Base-by-base conservation (phyloP, 768 basidiomycete species). In the Clathrus columnatus region DNA sequence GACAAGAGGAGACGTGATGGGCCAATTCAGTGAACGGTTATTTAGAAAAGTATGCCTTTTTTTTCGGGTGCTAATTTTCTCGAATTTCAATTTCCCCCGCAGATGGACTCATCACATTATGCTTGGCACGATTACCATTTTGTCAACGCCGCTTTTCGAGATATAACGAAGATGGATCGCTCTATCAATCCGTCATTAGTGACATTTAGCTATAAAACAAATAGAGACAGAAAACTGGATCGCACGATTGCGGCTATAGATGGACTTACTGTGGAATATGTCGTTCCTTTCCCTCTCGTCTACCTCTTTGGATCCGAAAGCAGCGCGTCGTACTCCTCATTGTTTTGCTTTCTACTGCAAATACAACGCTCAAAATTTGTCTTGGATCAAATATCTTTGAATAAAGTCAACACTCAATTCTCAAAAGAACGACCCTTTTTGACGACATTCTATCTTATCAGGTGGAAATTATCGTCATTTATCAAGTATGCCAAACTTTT, bases 71-170 rank as follows among this genome's bases (percentile, higher is more conserved):
- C 36, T 14, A 8, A 27, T 21, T 10, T 45, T 27, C 20, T 20
- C 23, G n/a, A 7, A 7, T 45, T 4, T 16, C n/a, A 20, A 29
- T 11, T 2, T 29, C 30, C 17, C 44, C 3, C 48, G 5, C 52
- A 91, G 87, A 89, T 91, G 80, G 86, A 91, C 60, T 71, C 71
- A n/a, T n/a, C 36, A 36, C 73, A 76, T 47, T 81, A 84, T 62
- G 50, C 62, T 3, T 92, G 89, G 89, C 75, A 69, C 46, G 90
- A 91, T 63, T 89, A 88, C 64, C 90, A 92, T 69, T 87, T 87
- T 68, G 66, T 91, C 53, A 91, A 91, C 62, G 83, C 80, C 26
- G 81, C 84, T 8, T 89, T 92, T 64, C 72, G 73, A 18, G 85
- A 90, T 49, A 75, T 85, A 62, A 17, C 67, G 61, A n/a, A 70